Evolutionary conservation across 352 stramenopile genomes (phyloP).

Genomic region (Phytophthora cryptogea): DNA sequence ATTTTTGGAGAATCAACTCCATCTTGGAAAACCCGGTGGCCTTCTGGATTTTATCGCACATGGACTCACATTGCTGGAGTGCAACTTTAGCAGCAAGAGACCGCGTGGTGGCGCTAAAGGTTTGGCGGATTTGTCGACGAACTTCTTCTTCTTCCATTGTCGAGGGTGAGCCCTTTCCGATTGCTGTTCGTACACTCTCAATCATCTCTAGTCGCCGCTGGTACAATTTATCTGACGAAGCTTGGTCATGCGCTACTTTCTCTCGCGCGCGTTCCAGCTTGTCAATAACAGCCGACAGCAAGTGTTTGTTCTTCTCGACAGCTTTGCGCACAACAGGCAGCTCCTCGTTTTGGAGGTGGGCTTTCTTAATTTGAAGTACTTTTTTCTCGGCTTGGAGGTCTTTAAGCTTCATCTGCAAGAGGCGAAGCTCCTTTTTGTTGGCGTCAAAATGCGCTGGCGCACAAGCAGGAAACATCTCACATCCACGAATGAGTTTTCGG

Average conservation of each 20-base stretch:
- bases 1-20: slow-evolving; percentile 81
- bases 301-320: slow-evolving; percentile 62
- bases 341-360: slow-evolving; percentile 61
- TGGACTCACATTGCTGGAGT: slow-evolving; percentile 79
- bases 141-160: slow-evolving; percentile 34
- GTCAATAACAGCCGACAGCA: slow-evolving; percentile 66
- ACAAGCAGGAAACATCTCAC: slow-evolving; percentile 65
- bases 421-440: slow-evolving; percentile 69
- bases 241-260: slow-evolving; percentile 73
- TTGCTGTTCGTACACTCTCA: slow-evolving; percentile 51
- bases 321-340: slow-evolving; percentile 53
- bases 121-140: slow-evolving; percentile 29
- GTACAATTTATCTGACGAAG: slow-evolving; percentile 70
- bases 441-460: slow-evolving; percentile 62
- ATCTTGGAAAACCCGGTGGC: slow-evolving; percentile 81
- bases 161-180: slow-evolving; percentile 16
- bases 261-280: slow-evolving; percentile 64
- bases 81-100: slow-evolving; percentile 74
- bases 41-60: slow-evolving; percentile 86
- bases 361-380: slow-evolving; percentile 63
- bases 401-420: slow-evolving; percentile 74
- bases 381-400: slow-evolving; percentile 76
- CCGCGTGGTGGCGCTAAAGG: slow-evolving; percentile 44
- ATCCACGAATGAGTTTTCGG: slow-evolving; percentile 65
- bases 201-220: slow-evolving; percentile 76